Conservation (phyloP, 2,329 filamentous ascomycete genomes). For the Aspergillus niger region DNA sequence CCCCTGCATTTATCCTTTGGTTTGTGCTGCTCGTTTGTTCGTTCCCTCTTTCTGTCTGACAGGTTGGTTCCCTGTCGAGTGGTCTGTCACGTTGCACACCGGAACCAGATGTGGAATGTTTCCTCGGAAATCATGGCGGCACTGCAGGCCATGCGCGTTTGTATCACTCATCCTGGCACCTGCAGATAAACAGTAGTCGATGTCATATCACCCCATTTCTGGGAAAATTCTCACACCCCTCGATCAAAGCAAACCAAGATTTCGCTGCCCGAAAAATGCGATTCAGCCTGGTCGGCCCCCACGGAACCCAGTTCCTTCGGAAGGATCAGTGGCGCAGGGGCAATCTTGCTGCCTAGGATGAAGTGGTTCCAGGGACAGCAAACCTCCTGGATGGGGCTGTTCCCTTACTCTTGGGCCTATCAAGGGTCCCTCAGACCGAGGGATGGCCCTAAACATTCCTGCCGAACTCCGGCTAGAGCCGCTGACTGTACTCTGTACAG, state of each 20-base stretch:
- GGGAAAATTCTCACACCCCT: neutral
- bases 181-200: too few species aligned
- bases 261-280: neutral
- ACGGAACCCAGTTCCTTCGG: too few species aligned
- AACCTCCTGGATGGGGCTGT: neutral
- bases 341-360: slow-evolving; percentile 2
- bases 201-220: too few species aligned
- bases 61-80: neutral
- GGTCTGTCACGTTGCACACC: neutral
- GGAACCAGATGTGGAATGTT: too few species aligned
- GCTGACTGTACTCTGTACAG: neutral
- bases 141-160: too few species aligned
- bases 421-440: neutral
- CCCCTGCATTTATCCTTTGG: neutral
- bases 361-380: neutral
- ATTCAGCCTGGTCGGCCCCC: neutral
- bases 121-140: too few species aligned
- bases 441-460: neutral
- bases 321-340: neutral
- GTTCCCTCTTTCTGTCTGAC: neutral
- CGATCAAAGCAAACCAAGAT: neutral
- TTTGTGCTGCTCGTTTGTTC: neutral
- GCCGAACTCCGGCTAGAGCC: neutral
- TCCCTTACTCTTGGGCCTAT: neutral
- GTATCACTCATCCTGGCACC: too few species aligned